Conservation (phyloP, 495 filamentous ascomycete species). For the Neurospora terricola region DNA sequence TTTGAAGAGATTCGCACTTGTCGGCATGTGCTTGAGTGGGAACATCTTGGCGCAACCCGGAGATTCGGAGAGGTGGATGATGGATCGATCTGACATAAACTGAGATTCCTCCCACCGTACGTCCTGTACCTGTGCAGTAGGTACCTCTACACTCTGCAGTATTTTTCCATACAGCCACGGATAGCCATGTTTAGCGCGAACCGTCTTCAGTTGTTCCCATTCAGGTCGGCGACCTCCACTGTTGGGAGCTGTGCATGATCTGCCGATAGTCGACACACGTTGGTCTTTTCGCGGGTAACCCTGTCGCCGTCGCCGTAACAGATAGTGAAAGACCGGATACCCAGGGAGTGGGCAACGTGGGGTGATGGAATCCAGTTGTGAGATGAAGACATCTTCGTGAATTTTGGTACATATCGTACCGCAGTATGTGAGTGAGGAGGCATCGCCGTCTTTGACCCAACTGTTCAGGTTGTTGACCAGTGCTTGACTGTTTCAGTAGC, state of each 20-base stretch:
- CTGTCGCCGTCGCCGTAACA: background rate
- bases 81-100: slow-evolving; percentile 5
- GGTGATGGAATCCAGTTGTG: background rate
- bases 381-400: background rate
- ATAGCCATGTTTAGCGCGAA: background rate
- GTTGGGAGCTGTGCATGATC: background rate
- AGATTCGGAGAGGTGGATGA: slow-evolving; percentile 12
- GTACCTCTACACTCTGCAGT: background rate
- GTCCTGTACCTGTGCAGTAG: background rate
- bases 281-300: background rate
- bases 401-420: background rate
- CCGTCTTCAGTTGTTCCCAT: background rate
- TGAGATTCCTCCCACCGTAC: background rate
- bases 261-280: background rate
- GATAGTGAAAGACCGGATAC: background rate
- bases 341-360: background rate
- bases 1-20: background rate
- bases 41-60: slow-evolving; percentile 2
- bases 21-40: background rate
- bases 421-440: background rate
- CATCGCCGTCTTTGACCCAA: background rate
- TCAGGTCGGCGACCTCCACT: background rate
- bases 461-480: background rate
- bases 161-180: background rate
- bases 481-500: background rate